These are phyloP conservation scores for Cordyceps tenuipes DNA, from an alignment of 2,329 filamentous ascomycete species.

Conservation along the genomic window DNA sequence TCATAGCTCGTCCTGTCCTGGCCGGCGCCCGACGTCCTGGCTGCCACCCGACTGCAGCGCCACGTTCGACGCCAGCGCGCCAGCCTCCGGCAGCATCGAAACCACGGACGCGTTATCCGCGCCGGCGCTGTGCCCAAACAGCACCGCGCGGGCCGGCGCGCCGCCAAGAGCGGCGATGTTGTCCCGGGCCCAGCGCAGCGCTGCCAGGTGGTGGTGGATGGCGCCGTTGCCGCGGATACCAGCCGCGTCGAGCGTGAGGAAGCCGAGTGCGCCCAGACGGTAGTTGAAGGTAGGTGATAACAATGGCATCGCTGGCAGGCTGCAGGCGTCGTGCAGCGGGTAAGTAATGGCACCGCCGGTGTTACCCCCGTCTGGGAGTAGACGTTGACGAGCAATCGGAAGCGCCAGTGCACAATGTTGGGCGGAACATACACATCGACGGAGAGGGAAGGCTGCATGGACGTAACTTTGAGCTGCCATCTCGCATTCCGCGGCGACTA, in stretches of 20 bases:
- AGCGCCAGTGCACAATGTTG: neutral
- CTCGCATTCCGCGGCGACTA: no score
- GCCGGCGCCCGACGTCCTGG: no score
- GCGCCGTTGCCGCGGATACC: slow-evolving; percentile 15
- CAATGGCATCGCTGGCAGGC: slow-evolving; percentile 24
- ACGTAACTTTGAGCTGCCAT: neutral
- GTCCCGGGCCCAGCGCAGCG: neutral
- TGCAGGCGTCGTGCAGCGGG: slow-evolving; percentile 16
- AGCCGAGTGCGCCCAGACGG: slow-evolving; percentile 30
- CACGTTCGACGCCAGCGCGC: neutral
- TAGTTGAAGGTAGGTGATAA: slow-evolving; percentile 31
- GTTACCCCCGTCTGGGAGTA: slow-evolving; percentile 15
- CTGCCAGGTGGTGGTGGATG: neutral
- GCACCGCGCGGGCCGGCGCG: neutral
- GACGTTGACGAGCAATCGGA: slow-evolving; percentile 15
- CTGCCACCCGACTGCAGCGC: slow-evolving; percentile 15
- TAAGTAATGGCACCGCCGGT: slow-evolving; percentile 10
- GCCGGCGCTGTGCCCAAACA: slow-evolving; percentile 5
- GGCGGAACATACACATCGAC: slow-evolving; percentile 14
- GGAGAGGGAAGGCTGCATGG: neutral
- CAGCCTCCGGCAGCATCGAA: neutral
- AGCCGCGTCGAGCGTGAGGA: slow-evolving; percentile 15
- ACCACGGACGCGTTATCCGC: neutral
- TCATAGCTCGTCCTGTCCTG: slow-evolving; percentile 2
- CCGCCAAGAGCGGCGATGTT: slow-evolving; percentile 9